These are phyloP conservation scores for Brassica incana DNA, from an alignment of 345 rosid species.

Conservation along the genomic window DNA sequence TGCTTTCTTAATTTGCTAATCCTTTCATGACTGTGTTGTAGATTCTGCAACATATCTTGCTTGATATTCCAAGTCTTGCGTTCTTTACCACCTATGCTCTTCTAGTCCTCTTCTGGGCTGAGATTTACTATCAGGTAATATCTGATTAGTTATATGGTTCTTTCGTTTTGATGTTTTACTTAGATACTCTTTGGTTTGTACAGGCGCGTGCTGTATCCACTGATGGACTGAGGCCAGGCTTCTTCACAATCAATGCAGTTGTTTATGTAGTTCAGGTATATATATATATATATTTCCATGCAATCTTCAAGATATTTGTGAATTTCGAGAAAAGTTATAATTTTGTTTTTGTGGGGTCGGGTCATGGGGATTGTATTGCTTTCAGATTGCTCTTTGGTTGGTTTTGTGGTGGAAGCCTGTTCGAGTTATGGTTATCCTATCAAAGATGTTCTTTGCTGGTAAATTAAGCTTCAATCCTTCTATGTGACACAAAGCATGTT, in stretches of 20 bases:
- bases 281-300: background rate
- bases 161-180: conserved; percentile 3
- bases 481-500: background rate
- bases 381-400: conserved; percentile 82
- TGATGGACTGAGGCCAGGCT: conserved; percentile 82
- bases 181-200: conserved; percentile 12
- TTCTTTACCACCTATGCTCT: conserved; percentile 92
- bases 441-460: conserved; percentile 93
- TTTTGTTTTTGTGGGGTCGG: background rate
- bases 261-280: conserved; percentile 75
- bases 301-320: background rate
- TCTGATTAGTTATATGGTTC: background rate
- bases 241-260: conserved; percentile 72
- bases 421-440: conserved; percentile 52
- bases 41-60: conserved; percentile 75
- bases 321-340: background rate
- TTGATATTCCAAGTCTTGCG: conserved; percentile 89
- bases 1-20: background rate
- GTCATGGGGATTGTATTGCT: background rate
- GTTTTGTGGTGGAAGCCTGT: conserved; percentile 76
- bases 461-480: conserved; percentile 6
- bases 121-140: conserved; percentile 89
- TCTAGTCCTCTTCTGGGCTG: conserved; percentile 94
- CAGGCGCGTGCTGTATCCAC: conserved; percentile 88
- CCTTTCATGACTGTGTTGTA: conserved; percentile 24